Percentiles rank a stretch among this genome's conserved stretches.
Evolutionary conservation across 2,329 filamentous ascomycete genomes (phyloP).

Genomic region (Xylariaceae sp.): DNA sequence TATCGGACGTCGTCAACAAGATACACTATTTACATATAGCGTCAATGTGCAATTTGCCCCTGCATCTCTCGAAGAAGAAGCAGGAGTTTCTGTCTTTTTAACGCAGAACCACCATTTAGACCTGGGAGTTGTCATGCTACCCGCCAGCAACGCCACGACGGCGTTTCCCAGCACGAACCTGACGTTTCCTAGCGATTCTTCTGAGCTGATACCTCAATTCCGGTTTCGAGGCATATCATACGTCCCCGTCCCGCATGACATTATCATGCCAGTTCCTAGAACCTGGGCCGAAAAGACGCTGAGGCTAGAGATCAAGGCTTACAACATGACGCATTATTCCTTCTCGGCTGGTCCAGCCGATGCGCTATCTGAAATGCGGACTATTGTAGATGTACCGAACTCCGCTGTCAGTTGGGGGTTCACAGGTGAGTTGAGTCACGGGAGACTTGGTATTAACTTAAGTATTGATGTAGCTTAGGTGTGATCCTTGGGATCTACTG

Average conservation of each 20-base stretch:
- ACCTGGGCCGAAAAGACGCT: slow-evolving; percentile 41
- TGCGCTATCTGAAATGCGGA: slow-evolving; percentile 36
- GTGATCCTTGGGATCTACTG: slow-evolving; percentile 55
- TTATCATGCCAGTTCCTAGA: slow-evolving; percentile 43
- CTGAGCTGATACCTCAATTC: slow-evolving; percentile 42
- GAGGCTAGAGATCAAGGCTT: slow-evolving; percentile 46
- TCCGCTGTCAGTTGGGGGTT: slow-evolving; percentile 44
- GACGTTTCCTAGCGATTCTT: slow-evolving; percentile 2
- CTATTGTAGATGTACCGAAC: slow-evolving; percentile 39
- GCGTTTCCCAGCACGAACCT: slow-evolving; percentile 22
- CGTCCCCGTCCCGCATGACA: slow-evolving; percentile 41
- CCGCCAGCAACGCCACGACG: slow-evolving; percentile 31
- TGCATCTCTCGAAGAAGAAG: slow-evolving; percentile 46
- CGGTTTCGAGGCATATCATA: slow-evolving; percentile 49
- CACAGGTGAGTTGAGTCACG: slow-evolving; percentile 38
- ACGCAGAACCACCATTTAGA: slow-evolving; percentile 57
- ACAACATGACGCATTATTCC: slow-evolving; percentile 50
- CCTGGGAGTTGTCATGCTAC: slow-evolving; percentile 45
- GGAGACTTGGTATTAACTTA: background rate
- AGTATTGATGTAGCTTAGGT: slow-evolving; percentile 37
- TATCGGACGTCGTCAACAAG: slow-evolving; percentile 56
- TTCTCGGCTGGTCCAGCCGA: slow-evolving; percentile 42
- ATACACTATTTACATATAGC: slow-evolving; percentile 56
- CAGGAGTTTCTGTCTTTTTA: slow-evolving; percentile 56
- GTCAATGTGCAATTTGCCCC: slow-evolving; percentile 50